Conservation (phyloP, 192 early-diverging fungal genomes). For the Nowakowskiella sp. region DNA sequence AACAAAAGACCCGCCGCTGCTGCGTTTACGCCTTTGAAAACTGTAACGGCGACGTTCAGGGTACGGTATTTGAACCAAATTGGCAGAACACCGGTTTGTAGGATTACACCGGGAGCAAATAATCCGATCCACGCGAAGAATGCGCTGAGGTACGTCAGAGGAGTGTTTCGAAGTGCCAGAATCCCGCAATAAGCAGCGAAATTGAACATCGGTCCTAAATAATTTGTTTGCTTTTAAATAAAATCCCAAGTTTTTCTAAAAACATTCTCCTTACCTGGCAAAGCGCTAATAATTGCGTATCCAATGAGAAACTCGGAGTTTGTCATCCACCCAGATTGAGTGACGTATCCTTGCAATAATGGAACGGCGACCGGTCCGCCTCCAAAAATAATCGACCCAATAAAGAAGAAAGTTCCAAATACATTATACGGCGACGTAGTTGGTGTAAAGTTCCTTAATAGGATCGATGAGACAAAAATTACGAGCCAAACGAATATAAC, state of each 20-base stretch:
- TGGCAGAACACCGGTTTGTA: constrained; percentile 52
- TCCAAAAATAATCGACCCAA: constrained; percentile 52
- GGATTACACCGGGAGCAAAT: constrained; percentile 51
- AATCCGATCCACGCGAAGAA: constrained; percentile 48
- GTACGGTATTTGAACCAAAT: constrained; percentile 49
- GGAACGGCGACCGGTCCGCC: constrained; percentile 41
- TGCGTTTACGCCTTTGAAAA: constrained; percentile 56
- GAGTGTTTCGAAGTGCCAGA: constrained; percentile 33
- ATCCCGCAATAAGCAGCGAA: constrained; percentile 58
- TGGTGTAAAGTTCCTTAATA: constrained; percentile 18
- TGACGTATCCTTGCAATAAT: constrained; percentile 40
- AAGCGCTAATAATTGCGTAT: constrained; percentile 40
- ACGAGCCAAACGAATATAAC: constrained; percentile 36
- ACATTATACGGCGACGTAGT: constrained; percentile 15
- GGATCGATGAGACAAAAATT: constrained; percentile 38
- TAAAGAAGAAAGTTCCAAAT: constrained; percentile 48
- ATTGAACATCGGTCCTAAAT: constrained; percentile 59
- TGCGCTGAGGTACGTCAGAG: constrained; percentile 30
- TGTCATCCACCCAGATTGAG: constrained; percentile 40
- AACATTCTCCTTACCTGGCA: constrained; percentile 19
- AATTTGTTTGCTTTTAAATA: not conserved
- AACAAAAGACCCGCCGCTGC: constrained; percentile 55
- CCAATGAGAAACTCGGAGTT: constrained; percentile 44
- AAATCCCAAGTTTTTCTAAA: not conserved
- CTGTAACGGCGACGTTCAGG: constrained; percentile 23